Evolutionary conservation across 371 early-diverging fungal genomes (phyloP).

Genomic region (Phascolomyces articulosus): DNA sequence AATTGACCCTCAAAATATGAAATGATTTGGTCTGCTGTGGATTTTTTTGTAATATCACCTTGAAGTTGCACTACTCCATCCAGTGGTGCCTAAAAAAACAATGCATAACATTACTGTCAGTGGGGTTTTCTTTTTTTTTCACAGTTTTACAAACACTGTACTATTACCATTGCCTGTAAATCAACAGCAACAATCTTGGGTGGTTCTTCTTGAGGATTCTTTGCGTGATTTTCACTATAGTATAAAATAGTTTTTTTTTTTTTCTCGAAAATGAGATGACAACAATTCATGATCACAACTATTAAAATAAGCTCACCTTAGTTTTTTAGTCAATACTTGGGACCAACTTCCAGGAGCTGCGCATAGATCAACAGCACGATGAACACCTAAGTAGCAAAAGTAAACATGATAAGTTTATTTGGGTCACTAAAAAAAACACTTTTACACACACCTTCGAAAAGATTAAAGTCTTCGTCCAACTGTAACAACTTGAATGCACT

Average conservation of each 20-base stretch:
- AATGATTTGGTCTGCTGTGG: slow-evolving; percentile 91
- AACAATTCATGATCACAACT: neutral
- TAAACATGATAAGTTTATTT: neutral
- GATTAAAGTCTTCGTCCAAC: slow-evolving; percentile 82
- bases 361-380: slow-evolving; percentile 96
- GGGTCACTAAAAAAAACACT: neutral
- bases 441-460: slow-evolving; percentile 73
- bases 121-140: neutral
- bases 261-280: slow-evolving; percentile 11
- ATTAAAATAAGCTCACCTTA: slow-evolving; percentile 39
- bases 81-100: slow-evolving; percentile 76
- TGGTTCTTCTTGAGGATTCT: slow-evolving; percentile 53
- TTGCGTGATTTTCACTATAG: slow-evolving; percentile 57
- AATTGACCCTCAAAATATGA: slow-evolving; percentile 84
- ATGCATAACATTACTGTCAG: neutral
- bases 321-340: slow-evolving; percentile 89
- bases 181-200: slow-evolving; percentile 97
- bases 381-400: slow-evolving; percentile 63
- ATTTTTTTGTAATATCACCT: slow-evolving; percentile 98
- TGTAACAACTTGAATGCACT: slow-evolving; percentile 99
- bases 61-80: slow-evolving; percentile 94
- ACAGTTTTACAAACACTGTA: neutral
- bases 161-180: slow-evolving; percentile 92
- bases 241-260: neutral
- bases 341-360: slow-evolving; percentile 99